Base-by-base conservation (phyloP, 1,284 basidiomycete species). In the Omphalotus olearius region DNA sequence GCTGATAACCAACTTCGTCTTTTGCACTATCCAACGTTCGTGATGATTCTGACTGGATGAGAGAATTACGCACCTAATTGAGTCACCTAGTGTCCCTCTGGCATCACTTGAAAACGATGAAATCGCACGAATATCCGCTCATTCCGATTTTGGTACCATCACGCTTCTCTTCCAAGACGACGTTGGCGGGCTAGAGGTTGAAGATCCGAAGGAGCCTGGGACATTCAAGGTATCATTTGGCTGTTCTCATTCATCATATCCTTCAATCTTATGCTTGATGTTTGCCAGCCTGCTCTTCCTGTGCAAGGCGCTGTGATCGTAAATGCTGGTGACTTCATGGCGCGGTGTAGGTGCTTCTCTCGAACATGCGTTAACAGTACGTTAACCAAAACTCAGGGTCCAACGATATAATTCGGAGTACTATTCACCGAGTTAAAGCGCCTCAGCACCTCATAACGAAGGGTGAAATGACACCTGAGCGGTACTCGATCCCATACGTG, bases 141-240 rank as follows among this genome's bases (percentile, higher is more conserved):
- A 85, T 57, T 76, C 79, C 2, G 82, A 85, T 60, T 83, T 79
- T 53, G 72, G 75, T 2, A 78, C 75, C 0, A 70, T 83, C 40
- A 85, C 82, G 39, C 61, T 83, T 18, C 62, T 83, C 4, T 69
- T 84, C 50, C 82, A 85, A 63, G 82, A 83, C 57, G 66, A 75
- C 14, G 70, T 76, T 2, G 80, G 81, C 1, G 82, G 82, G 0
- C 67, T 85, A 4, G 81, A 85, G 59, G 74, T 83, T 0, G 79
- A 84, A 61, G 72, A 79, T 58, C 77, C 78, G 0, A 64, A 69
- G 10, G 57, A 60, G 5, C 73, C 75, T 1, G 79, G 75, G 2
- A 54, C 58, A 1, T 83, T 81, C 59, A 61, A 68, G 39, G 76
- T 75, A 64, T 37, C 46, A 11, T 10, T 36, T 33, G 17, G 40